A percentile compares a stretch with the other conserved stretches of the same genome.
phyloP scores from a whole-genome alignment of 1,284 basidiomycete species.

The Heterobasidion annosum region DNA sequence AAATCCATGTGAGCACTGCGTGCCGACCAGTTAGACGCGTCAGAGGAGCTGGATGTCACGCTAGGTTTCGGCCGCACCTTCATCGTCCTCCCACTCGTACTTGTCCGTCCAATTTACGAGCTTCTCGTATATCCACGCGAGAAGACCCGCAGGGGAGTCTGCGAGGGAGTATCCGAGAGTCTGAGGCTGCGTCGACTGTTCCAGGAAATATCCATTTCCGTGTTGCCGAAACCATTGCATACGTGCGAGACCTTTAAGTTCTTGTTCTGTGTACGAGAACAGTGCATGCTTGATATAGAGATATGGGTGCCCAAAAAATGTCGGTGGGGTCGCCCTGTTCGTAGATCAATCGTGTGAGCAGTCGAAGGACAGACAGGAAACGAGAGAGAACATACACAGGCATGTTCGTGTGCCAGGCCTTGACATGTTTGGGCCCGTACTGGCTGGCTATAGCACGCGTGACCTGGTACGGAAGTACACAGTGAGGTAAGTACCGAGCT shows the following conservation, averaged over 20 bases:
- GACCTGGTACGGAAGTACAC: constrained; percentile 13
- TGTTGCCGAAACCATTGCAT: constrained; percentile 18
- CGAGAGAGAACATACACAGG: constrained; percentile 16
- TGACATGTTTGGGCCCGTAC: constrained; percentile 22
- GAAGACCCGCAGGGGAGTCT: constrained; percentile 49
- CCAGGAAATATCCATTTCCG: constrained; percentile 30
- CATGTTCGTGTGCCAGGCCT: constrained; percentile 28
- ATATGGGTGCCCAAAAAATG: background rate
- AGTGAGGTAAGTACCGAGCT: background rate
- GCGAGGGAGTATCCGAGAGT: constrained; percentile 46
- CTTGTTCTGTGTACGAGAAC: constrained; percentile 23
- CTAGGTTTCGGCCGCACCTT: constrained; percentile 21
- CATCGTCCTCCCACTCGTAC: constrained; percentile 43
- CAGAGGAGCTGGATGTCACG: background rate
- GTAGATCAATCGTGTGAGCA: background rate
- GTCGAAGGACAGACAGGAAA: background rate
- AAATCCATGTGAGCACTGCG: constrained; percentile 49
- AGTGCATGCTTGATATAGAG: constrained; percentile 4
- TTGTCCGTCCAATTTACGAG: constrained; percentile 40
- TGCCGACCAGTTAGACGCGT: background rate
- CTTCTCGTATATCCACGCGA: constrained; percentile 58
- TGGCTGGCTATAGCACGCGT: constrained; percentile 16
- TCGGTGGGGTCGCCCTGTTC: background rate
- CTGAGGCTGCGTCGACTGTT: constrained; percentile 45
- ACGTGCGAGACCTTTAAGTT: constrained; percentile 27